Evolutionary conservation across 1,284 basidiomycete species (phyloP).

Genomic region (Leccinum pallidistipes): DNA sequence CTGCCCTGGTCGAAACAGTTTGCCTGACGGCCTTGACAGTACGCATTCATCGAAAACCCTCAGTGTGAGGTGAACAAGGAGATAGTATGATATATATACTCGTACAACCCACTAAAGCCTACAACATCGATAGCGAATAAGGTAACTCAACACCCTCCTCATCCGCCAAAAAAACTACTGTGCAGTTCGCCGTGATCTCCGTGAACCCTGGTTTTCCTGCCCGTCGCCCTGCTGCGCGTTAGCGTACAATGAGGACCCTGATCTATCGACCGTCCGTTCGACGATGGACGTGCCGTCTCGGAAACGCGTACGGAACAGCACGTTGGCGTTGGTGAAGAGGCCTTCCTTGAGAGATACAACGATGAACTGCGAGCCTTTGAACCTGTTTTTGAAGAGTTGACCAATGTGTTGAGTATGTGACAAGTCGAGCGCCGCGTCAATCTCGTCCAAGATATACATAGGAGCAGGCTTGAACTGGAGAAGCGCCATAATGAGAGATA

Average conservation of each 20-base stretch:
- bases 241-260: constrained; percentile 44
- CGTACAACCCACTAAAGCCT: constrained; percentile 18
- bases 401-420: constrained; percentile 98
- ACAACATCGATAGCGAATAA: constrained; percentile 13
- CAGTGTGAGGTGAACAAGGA: neutral
- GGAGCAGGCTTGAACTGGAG: constrained; percentile 99
- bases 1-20: neutral
- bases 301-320: constrained; percentile 91
- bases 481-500: constrained; percentile 97
- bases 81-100: neutral
- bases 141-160: neutral
- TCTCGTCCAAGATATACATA: constrained; percentile 99
- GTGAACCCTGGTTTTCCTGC: constrained; percentile 23
- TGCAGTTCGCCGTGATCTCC: constrained; percentile 23
- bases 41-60: neutral
- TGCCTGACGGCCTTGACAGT: neutral
- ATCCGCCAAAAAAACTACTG: constrained; percentile 2
- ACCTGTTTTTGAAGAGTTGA: constrained; percentile 94
- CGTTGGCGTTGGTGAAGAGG: constrained; percentile 96
- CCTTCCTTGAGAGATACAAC: constrained; percentile 98
- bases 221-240: constrained; percentile 17
- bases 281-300: constrained; percentile 91
- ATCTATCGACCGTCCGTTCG: constrained; percentile 71
- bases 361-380: constrained; percentile 97
- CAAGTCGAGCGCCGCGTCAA: constrained; percentile 94